Conservation (phyloP, 345 rosid species). For the Acer saccharum region DNA sequence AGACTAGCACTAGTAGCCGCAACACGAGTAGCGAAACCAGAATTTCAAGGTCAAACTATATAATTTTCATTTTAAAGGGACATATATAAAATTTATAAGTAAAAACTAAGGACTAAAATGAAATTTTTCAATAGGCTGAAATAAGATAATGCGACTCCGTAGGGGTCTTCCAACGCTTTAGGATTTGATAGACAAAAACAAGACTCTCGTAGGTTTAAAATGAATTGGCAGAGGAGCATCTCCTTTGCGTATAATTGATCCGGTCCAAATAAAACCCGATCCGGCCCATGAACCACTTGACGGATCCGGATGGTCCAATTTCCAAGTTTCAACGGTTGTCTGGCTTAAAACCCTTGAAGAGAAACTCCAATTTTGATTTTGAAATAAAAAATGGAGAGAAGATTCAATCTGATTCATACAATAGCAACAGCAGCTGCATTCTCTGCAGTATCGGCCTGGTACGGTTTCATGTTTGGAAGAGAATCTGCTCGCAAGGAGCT, state of each 20-base stretch:
- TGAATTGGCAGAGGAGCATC: too few species aligned
- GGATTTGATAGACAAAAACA: too few species aligned
- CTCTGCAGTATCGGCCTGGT: conserved; percentile 88
- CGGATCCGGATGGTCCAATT: background rate
- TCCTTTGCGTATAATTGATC: background rate
- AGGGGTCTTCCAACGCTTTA: too few species aligned
- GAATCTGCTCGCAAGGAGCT: conserved; percentile 90
- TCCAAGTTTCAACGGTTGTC: background rate
- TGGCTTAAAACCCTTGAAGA: background rate
- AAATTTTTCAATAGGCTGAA: too few species aligned
- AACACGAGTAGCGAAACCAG: background rate
- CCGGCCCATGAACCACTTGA: background rate
- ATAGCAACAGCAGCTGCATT: conserved; percentile 82
- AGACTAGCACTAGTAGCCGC: background rate
- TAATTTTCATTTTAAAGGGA: too few species aligned
- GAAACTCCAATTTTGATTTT: background rate
- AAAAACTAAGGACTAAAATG: too few species aligned
- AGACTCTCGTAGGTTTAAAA: too few species aligned
- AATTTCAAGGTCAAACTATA: too few species aligned
- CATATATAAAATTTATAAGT: too few species aligned
- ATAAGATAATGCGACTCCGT: too few species aligned
- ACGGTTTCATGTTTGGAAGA: conserved; percentile 94
- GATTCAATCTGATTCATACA: conserved; percentile 73
- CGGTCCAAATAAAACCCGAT: background rate
- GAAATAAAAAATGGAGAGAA: conserved; percentile 46